Conservation (phyloP, 441 rosid genomes). For the Raphanus hybrid region DNA sequence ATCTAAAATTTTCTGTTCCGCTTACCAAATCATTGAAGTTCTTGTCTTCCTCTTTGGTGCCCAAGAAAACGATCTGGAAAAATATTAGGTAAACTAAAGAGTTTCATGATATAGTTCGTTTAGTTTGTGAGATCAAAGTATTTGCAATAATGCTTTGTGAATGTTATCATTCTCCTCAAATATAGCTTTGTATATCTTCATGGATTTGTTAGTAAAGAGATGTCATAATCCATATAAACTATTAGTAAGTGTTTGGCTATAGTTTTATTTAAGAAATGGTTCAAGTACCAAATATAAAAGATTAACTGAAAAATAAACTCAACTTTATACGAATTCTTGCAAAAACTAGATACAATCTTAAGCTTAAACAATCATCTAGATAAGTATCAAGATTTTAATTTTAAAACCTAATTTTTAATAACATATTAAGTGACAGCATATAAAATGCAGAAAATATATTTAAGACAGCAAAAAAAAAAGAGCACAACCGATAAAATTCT, state of each 20-base stretch:
- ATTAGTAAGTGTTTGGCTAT: neutral
- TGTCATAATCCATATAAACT: neutral
- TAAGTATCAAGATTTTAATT: neutral
- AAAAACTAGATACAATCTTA: neutral
- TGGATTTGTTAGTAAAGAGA: neutral
- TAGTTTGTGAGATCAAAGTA: neutral
- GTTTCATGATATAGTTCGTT: neutral
- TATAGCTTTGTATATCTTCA: neutral
- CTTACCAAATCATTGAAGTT: conserved; percentile 37
- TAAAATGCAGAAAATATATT: too few relatives aligned
- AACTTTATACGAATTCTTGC: neutral
- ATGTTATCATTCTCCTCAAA: conserved; percentile 2
- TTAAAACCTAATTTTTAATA: neutral
- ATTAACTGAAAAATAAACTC: neutral
- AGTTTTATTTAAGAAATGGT: neutral
- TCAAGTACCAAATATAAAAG: conserved; percentile 2
- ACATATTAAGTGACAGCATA: neutral
- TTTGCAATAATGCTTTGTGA: neutral
- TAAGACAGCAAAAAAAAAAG: neutral
- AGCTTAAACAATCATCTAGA: neutral
- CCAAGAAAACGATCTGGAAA: conserved; percentile 1
- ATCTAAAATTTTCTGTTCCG: neutral
- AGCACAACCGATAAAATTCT: neutral
- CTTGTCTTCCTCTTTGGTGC: conserved; percentile 38
- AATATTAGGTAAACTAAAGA: neutral